A percentile compares a stretch with the other conserved stretches of the same genome.
phyloP scores from a whole-genome alignment of 2,329 filamentous ascomycete genomes.

The Pleoardoris graminearum region DNA sequence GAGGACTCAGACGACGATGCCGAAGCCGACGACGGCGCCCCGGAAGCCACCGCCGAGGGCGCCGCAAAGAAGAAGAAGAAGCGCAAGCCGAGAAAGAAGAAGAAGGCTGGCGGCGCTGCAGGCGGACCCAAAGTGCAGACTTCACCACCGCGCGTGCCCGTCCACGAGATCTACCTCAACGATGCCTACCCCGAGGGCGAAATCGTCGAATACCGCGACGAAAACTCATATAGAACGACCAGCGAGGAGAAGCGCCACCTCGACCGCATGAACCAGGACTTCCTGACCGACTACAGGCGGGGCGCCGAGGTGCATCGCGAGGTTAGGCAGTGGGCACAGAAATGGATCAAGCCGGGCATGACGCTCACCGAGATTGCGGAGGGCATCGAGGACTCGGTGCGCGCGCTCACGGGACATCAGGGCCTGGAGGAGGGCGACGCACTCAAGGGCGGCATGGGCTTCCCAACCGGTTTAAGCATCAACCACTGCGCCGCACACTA shows the following conservation, averaged over 20 bases:
- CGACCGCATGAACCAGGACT: slow-evolving; percentile 78
- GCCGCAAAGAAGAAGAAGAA: slow-evolving; percentile 79
- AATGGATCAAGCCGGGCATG: slow-evolving; percentile 79
- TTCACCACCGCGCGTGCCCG: slow-evolving; percentile 72
- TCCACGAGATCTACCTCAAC: slow-evolving; percentile 74
- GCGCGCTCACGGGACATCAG: slow-evolving; percentile 74
- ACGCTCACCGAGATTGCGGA: slow-evolving; percentile 80
- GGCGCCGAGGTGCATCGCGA: slow-evolving; percentile 89
- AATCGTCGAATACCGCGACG: slow-evolving; percentile 75
- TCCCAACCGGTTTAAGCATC: slow-evolving; percentile 80
- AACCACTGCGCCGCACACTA: slow-evolving; percentile 88
- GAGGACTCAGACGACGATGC: slow-evolving; percentile 60
- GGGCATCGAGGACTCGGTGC: slow-evolving; percentile 82
- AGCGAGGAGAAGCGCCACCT: slow-evolving; percentile 82
- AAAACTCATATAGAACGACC: slow-evolving; percentile 79
- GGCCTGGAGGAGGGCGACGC: slow-evolving; percentile 79
- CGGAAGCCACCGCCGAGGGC: slow-evolving; percentile 39
- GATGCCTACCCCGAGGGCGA: slow-evolving; percentile 75
- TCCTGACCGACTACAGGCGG: slow-evolving; percentile 78
- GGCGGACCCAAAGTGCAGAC: slow-evolving; percentile 68
- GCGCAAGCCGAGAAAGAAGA: slow-evolving; percentile 76
- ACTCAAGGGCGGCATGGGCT: slow-evolving; percentile 79
- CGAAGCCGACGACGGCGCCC: slow-evolving; percentile 53
- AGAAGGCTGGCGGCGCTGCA: slow-evolving; percentile 52
- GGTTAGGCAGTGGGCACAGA: slow-evolving; percentile 80